phyloP scores from a whole-genome alignment of 2,329 filamentous ascomycete species.

The Blastomyces emzantsi region DNA sequence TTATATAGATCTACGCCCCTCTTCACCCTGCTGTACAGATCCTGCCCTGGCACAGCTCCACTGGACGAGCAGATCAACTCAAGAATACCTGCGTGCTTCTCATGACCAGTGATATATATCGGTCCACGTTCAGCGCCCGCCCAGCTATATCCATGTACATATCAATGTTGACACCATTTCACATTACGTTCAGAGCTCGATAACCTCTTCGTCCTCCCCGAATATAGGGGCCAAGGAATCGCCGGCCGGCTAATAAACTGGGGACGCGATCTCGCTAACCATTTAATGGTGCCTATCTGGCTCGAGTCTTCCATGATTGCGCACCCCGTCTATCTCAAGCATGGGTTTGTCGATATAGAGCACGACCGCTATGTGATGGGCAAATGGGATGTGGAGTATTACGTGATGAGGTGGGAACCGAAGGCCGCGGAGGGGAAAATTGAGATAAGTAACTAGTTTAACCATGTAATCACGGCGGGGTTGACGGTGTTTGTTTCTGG shows the following conservation, averaged over 20 bases:
- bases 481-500: no score
- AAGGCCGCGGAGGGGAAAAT: neutral
- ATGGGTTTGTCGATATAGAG: conserved; percentile 13
- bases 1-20: neutral
- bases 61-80: no score
- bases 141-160: neutral
- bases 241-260: conserved; percentile 16
- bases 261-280: conserved; percentile 15
- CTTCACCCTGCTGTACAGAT: neutral
- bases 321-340: conserved; percentile 10
- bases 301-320: conserved; percentile 12
- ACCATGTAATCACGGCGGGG: neutral
- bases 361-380: conserved; percentile 10
- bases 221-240: conserved; percentile 15
- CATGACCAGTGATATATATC: neutral
- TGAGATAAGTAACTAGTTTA: neutral
- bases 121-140: neutral
- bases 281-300: conserved; percentile 17
- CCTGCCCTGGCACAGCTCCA: neutral
- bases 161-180: neutral
- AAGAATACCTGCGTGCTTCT: neutral
- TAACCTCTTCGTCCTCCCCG: conserved; percentile 17
- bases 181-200: conserved; percentile 12
- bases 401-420: conserved; percentile 12
- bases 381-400: conserved; percentile 15